Base-by-base conservation (phyloP, 345 rosid species). In the Noccaea bulbosa region DNA sequence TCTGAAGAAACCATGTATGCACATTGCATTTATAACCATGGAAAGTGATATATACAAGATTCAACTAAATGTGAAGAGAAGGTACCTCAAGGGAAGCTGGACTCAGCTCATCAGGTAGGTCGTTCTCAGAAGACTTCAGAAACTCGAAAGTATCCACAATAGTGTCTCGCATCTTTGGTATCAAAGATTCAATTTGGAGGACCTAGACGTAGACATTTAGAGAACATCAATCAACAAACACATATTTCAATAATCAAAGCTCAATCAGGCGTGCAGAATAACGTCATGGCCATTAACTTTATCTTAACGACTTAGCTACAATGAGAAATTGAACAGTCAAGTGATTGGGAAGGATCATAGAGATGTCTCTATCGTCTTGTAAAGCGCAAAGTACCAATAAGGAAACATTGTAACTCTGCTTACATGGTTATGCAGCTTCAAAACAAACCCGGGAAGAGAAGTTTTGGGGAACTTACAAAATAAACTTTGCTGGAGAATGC, bases 21-120 rank as follows among this genome's bases (percentile, higher is more conserved):
- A 32, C 53, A 47, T 56, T 5, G 0, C 5, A 57, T 41, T 2
- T 12, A 11, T 16, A 71, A 3, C 34, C n/a, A 40, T 4, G 16
- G 7, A 34, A 43, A 33, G 1, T 24, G 20, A 58, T 53, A 48
- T 16, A 50, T 53, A 48, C 27, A 50, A 10, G 50, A 38, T 43
- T 57, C 69, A 0, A 3, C 37, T 1, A 34, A 17, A 33, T 33
- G 59, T 45, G 41, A 65, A 40, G 67, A 52, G 64, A 62, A 65
- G 38, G 55, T 89, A 95, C 98, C 99, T 88, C 94, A 63, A 90
- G 79, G 52, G 96, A 86, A 56, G 83, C 69, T 50, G 87, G 79
- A 76, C 83, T 87, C 60, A 92, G 71, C 70, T 84, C 98, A 69
- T 82, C 86, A 20, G 89, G 87, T 48, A 90, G 74, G 38, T 77